A percentile compares a stretch with the other conserved stretches of the same genome.
phyloP scores from a whole-genome alignment of 2,329 filamentous ascomycete species.

The Diplodia seriata region DNA sequence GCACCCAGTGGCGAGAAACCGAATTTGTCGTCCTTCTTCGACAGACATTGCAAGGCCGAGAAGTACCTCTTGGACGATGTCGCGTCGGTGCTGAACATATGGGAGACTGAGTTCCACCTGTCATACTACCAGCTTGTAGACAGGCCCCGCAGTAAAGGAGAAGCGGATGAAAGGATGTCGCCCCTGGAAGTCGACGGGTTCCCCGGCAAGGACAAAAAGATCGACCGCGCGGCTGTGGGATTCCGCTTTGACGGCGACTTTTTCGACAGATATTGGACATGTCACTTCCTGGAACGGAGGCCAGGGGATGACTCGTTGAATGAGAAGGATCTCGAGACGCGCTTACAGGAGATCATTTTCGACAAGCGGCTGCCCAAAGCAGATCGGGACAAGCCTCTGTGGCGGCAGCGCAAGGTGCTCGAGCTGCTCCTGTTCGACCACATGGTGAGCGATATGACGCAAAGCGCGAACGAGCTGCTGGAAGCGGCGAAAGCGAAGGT shows the following conservation, averaged over 20 bases:
- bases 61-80: conserved; percentile 41
- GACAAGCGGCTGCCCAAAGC: conserved; percentile 17
- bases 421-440: conserved; percentile 40
- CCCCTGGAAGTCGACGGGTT: neutral
- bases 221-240: conserved; percentile 36
- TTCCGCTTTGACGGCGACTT: conserved; percentile 45
- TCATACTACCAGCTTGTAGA: conserved; percentile 38
- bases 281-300: conserved; percentile 35
- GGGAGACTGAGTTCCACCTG: conserved; percentile 45
- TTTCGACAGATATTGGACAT: conserved; percentile 47
- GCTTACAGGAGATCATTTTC: neutral
- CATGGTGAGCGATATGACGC: conserved; percentile 35
- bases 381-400: conserved; percentile 30
- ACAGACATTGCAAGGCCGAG: conserved; percentile 37
- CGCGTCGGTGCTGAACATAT: conserved; percentile 38
- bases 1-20: conserved; percentile 33
- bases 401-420: conserved; percentile 42
- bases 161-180: neutral
- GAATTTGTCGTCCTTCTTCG: conserved; percentile 36
- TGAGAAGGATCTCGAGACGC: neutral
- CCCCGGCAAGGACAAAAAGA: neutral
- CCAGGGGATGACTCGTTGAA: conserved; percentile 27
- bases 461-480: conserved; percentile 11
- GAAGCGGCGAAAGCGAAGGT: neutral
- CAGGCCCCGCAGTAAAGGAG: neutral